Evolutionary conservation across 768 basidiomycete species (phyloP), one percentile per base, ranked within the genome.

Genomic region (Boletus patriciae): DNA sequence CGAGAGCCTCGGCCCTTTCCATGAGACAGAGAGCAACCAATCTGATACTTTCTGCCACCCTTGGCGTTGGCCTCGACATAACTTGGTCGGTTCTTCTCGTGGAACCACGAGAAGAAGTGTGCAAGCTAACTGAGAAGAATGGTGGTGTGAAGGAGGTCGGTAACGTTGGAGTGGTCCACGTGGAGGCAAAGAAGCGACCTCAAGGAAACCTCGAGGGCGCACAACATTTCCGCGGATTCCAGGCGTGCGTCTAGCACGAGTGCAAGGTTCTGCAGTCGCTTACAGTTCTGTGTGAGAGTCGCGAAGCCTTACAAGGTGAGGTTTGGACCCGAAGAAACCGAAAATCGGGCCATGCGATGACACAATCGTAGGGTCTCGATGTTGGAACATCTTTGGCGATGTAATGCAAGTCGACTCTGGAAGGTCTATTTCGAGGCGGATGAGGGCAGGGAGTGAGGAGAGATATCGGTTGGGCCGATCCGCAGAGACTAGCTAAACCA

Each of bases 101-200:
- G n/a, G n/a, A n/a, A n/a, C n/a, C n/a, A n/a, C n/a, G n/a, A n/a
- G n/a, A n/a, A n/a, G 76, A 64, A 77, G 75, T 38, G 90, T 18
- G 85, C 83, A 50, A 91, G 72, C 68, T 91, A 88, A 70, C 88
- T 91, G 58, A 91, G 78, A 55, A 88, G 78, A 62, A 91, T 84
- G 29, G 87, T 79, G 21, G 83, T 76, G 55, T 84, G 84, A 54
- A 92, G 78, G n/a, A 85, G 80, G 62, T 91, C 87, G 53, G 74
- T 73, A 52, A 84, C 78, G 80, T 82, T 85, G 38, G 89, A 91
- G 71, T 90, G 87, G 19, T 88, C 87, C 46, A 90, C 78, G 69
- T 89, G 84, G 46, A 92, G 73, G 47, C 89, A 86, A 40, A 83
- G 76, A 27, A 92, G 78, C 34, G 88, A 84, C 58, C 79, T 73